Evolutionary conservation across 1,139 yeast species (phyloP).

Genomic region (Pichia sp.): DNA sequence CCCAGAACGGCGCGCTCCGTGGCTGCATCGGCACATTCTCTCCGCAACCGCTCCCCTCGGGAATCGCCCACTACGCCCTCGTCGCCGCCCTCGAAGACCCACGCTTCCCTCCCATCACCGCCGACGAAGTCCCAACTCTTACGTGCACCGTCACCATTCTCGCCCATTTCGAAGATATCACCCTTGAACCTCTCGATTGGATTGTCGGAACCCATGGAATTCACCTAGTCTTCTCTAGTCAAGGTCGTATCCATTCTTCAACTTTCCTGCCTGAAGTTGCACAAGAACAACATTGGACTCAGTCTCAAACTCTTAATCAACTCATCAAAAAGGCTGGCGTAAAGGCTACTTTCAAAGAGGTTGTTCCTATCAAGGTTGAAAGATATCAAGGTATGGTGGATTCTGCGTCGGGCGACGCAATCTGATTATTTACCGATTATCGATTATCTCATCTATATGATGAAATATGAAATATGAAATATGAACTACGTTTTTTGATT

Average conservation of each 20-base stretch:
- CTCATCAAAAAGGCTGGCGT: constrained; percentile 65
- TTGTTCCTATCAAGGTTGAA: constrained; percentile 13
- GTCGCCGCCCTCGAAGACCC: constrained; percentile 21
- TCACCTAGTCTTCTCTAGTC: constrained; percentile 33
- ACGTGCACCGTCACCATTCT: constrained; percentile 60
- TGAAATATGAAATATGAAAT: too few relatives aligned
- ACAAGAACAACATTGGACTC: constrained; percentile 80
- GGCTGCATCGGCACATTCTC: background rate
- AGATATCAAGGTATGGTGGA: constrained; percentile 37
- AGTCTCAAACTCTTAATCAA: constrained; percentile 61
- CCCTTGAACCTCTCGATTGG: constrained; percentile 61
- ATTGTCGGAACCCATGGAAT: constrained; percentile 77
- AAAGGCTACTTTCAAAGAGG: background rate
- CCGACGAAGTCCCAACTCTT: constrained; percentile 46
- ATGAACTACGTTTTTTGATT: too few relatives aligned
- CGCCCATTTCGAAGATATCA: constrained; percentile 47
- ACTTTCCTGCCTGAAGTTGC: constrained; percentile 92
- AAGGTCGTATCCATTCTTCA: constrained; percentile 32
- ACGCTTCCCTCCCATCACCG: constrained; percentile 62
- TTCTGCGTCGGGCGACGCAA: background rate
- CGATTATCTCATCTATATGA: too few relatives aligned
- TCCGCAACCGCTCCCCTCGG: background rate
- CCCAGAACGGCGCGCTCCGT: background rate
- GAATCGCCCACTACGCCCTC: background rate
- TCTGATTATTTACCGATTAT: too few relatives aligned